Percentiles rank a stretch among this genome's conserved stretches.
Conservation (phyloP, 1,284 basidiomycete species). For the Acaromyces ingoldii region DNA sequence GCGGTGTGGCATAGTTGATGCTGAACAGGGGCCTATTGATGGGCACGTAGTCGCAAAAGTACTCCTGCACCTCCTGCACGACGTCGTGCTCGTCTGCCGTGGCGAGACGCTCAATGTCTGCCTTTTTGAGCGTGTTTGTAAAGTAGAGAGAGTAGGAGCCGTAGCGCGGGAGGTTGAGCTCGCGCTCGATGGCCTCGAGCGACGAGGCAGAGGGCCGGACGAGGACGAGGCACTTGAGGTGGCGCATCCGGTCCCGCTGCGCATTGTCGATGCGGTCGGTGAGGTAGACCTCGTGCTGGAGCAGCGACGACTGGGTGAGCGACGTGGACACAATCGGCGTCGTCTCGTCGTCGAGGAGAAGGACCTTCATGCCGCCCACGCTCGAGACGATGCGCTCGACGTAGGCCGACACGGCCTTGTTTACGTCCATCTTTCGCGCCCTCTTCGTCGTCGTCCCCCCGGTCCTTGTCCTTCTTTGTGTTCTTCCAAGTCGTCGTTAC, state of each 20-base stretch:
- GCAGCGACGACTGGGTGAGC: slow-evolving; percentile 84
- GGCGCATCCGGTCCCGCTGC: slow-evolving; percentile 63
- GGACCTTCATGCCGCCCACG: slow-evolving; percentile 90
- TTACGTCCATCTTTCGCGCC: slow-evolving; percentile 88
- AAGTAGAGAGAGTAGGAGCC: slow-evolving; percentile 84
- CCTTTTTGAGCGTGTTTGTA: slow-evolving; percentile 85
- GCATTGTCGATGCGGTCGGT: slow-evolving; percentile 91
- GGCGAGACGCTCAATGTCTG: slow-evolving; percentile 84
- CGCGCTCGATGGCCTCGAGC: slow-evolving; percentile 73
- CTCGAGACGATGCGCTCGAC: slow-evolving; percentile 81
- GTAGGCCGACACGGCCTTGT: slow-evolving; percentile 92
- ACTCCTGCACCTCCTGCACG: slow-evolving; percentile 80
- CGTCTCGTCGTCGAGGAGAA: slow-evolving; percentile 92
- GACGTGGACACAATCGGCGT: slow-evolving; percentile 92
- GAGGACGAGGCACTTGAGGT: slow-evolving; percentile 95
- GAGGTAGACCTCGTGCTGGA: slow-evolving; percentile 95
- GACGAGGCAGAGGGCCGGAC: slow-evolving; percentile 75
- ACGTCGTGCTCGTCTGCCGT: slow-evolving; percentile 94
- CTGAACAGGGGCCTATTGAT: slow-evolving; percentile 78
- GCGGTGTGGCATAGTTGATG: slow-evolving; percentile 56
- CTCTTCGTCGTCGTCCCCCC: too few species aligned
- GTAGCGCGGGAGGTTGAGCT: slow-evolving; percentile 75
- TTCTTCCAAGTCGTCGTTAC: too few species aligned
- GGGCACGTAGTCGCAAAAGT: slow-evolving; percentile 47
- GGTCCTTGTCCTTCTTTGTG: too few species aligned